Evolutionary conservation across 176 grass and related monocot species (phyloP).

Genomic region (Ensete ventricosum): DNA sequence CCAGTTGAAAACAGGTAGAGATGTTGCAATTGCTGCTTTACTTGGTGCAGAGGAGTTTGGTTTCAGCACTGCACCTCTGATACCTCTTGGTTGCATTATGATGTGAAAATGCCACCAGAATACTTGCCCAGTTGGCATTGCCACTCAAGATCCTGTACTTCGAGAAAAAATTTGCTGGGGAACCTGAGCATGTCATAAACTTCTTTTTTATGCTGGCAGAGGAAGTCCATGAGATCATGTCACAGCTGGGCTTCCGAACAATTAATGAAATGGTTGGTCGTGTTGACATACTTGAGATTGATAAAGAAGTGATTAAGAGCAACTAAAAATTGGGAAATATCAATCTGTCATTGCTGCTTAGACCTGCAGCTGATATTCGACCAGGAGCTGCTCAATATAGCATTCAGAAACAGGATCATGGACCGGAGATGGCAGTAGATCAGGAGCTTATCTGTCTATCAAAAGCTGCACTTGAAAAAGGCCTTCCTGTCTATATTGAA

Average conservation of each 20-base stretch:
- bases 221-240: slow-evolving; percentile 94
- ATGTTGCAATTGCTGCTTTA: slow-evolving; percentile 91
- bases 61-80: slow-evolving; percentile 95
- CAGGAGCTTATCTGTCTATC: slow-evolving; percentile 66
- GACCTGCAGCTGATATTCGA: slow-evolving; percentile 73
- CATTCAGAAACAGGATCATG: slow-evolving; percentile 91
- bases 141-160: slow-evolving; percentile 95
- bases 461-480: slow-evolving; percentile 52
- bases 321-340: slow-evolving; percentile 96
- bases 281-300: slow-evolving; percentile 90
- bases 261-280: slow-evolving; percentile 92
- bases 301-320: slow-evolving; percentile 70
- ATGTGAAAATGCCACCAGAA: slow-evolving; percentile 96
- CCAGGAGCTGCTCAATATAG: slow-evolving; percentile 70
- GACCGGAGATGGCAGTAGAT: slow-evolving; percentile 76
- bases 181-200: slow-evolving; percentile 98
- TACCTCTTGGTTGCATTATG: slow-evolving; percentile 98
- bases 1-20: slow-evolving; percentile 93
- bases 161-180: slow-evolving; percentile 94
- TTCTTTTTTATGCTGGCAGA: slow-evolving; percentile 99
- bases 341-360: slow-evolving; percentile 79
- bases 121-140: slow-evolving; percentile 94
- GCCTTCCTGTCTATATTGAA: slow-evolving; percentile 64
- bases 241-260: slow-evolving; percentile 58
- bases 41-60: slow-evolving; percentile 98